Evolutionary conservation across 768 basidiomycete species (phyloP).

Genomic region (Suillus hirtellus): DNA sequence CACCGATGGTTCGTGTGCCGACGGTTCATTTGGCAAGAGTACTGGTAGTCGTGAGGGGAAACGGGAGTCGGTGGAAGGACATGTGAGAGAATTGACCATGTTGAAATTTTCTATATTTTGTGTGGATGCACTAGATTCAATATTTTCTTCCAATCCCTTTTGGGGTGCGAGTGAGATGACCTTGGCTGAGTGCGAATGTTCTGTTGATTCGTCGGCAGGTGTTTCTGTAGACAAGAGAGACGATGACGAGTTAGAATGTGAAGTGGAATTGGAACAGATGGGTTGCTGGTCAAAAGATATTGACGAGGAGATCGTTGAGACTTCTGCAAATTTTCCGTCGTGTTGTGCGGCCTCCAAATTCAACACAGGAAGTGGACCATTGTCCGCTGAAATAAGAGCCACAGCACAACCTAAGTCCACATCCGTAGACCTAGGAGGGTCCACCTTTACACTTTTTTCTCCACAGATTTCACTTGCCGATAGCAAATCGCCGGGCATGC

Average conservation of each 20-base stretch:
- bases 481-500: neutral
- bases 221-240: constrained; percentile 3
- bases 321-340: neutral
- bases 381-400: neutral
- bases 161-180: constrained; percentile 36
- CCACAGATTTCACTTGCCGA: neutral
- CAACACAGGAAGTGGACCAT: neutral
- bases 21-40: neutral
- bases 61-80: neutral
- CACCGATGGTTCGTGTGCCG: constrained; percentile 1
- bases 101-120: constrained; percentile 19
- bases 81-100: constrained; percentile 1
- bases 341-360: neutral
- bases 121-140: constrained; percentile 40
- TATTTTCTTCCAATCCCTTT: constrained; percentile 47
- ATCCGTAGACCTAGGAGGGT: neutral
- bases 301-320: neutral
- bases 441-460: neutral
- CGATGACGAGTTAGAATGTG: neutral
- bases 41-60: constrained; percentile 5
- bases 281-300: neutral
- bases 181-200: neutral
- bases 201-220: neutral
- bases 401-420: neutral
- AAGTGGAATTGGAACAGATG: neutral